Conservation (phyloP, 139 green algal genomes). For the Chlorella sp. region DNA sequence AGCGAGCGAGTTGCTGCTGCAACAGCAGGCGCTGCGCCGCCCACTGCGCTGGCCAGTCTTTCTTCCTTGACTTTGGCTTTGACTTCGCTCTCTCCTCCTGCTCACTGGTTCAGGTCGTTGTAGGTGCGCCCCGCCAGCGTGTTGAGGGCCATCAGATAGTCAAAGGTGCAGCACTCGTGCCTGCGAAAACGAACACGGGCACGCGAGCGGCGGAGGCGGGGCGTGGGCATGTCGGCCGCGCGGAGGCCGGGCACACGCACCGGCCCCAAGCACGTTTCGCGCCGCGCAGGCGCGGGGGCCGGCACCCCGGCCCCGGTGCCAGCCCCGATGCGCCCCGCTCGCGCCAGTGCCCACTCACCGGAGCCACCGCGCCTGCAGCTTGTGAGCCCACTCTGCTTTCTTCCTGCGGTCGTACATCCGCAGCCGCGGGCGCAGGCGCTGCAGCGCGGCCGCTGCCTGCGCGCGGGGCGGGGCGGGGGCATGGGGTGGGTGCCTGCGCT, state of each 20-base stretch:
- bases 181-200: no score
- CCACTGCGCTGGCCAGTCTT: no score
- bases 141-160: constrained; percentile 91
- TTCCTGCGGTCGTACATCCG: constrained; percentile 17
- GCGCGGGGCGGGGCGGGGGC: no score
- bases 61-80: not conserved
- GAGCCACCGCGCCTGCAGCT: constrained; percentile 26
- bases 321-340: no score
- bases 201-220: no score
- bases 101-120: constrained; percentile 81
- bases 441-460: constrained; percentile 21
- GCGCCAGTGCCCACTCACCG: no score
- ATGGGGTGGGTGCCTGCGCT: no score
- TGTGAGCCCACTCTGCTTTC: constrained; percentile 25
- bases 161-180: constrained; percentile 63
- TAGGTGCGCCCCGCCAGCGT: constrained; percentile 83
- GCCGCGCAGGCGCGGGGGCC: not conserved
- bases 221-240: no score
- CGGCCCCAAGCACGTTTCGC: not conserved
- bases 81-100: constrained; percentile 18
- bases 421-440: not conserved
- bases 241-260: no score
- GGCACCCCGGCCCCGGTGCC: no score
- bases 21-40: no score
- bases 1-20: no score